Evolutionary conservation across 2,329 filamentous ascomycete genomes (phyloP).

Genomic region (Aspergillus novofumigatus): DNA sequence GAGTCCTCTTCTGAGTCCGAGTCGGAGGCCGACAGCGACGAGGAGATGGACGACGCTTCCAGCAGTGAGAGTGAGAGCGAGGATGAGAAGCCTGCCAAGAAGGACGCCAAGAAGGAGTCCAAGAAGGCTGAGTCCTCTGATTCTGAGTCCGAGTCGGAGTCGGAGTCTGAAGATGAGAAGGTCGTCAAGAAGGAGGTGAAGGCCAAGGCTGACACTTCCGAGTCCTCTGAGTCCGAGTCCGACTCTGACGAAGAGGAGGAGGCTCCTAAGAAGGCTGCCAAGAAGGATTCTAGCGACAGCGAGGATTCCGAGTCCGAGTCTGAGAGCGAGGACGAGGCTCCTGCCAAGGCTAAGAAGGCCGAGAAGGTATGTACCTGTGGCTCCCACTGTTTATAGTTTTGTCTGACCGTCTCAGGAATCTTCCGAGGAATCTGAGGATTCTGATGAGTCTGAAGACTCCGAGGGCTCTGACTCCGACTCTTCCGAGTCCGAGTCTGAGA

Average conservation of each 20-base stretch:
- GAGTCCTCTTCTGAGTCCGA: constrained; percentile 28
- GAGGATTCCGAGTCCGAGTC: constrained; percentile 30
- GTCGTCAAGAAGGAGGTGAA: constrained; percentile 32
- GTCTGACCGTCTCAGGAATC: constrained; percentile 10
- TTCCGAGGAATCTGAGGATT: constrained; percentile 10
- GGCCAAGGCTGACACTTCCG: constrained; percentile 18
- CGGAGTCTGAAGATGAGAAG: constrained; percentile 35
- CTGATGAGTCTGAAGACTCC: constrained; percentile 13
- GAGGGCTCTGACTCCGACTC: constrained; percentile 28
- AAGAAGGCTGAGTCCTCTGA: constrained; percentile 26
- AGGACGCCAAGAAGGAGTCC: constrained; percentile 21
- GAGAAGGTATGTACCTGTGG: constrained; percentile 21
- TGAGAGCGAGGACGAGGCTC: constrained; percentile 19
- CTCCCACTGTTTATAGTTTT: neutral
- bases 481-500: constrained; percentile 27
- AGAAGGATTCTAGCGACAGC: constrained; percentile 21
- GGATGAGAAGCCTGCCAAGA: constrained; percentile 26
- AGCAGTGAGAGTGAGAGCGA: constrained; percentile 30
- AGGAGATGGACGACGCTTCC: constrained; percentile 28
- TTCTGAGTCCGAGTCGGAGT: constrained; percentile 20
- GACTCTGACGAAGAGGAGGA: constrained; percentile 16
- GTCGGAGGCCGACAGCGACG: constrained; percentile 26
- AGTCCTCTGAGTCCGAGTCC: constrained; percentile 12
- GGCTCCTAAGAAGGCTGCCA: constrained; percentile 21
- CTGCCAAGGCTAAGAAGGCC: constrained; percentile 25